These are phyloP conservation scores for Metrosideros polymorpha DNA, from an alignment of 441 rosid genomes.

Conservation along the genomic window DNA sequence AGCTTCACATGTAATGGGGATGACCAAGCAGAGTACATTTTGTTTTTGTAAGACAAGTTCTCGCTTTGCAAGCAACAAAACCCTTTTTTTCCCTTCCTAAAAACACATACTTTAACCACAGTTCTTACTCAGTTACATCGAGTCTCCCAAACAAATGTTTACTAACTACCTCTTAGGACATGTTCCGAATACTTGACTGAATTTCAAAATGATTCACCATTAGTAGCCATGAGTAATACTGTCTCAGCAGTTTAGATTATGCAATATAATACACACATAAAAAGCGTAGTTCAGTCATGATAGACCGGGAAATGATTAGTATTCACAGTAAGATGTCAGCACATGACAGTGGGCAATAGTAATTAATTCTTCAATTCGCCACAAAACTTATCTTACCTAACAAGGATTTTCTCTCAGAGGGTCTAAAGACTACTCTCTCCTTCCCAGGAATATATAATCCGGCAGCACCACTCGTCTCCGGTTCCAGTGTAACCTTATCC, in stretches of 20 bases:
- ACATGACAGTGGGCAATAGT: neutral
- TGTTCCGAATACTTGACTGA: neutral
- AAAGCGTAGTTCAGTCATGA: neutral
- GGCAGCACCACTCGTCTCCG: slow-evolving; percentile 27
- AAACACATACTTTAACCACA: neutral
- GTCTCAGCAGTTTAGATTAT: neutral
- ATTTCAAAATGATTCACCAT: neutral
- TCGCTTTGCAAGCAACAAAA: neutral
- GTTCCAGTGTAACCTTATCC: slow-evolving; percentile 24
- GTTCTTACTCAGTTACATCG: neutral
- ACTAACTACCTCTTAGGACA: neutral
- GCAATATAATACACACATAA: neutral
- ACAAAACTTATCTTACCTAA: slow-evolving; percentile 25
- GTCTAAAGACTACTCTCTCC: slow-evolving; percentile 44
- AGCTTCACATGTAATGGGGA: neutral
- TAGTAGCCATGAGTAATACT: neutral
- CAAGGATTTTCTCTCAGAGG: slow-evolving; percentile 53
- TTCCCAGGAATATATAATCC: slow-evolving; percentile 37
- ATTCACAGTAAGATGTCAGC: neutral
- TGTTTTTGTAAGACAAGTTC: neutral
- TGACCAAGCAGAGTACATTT: neutral
- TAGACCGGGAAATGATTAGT: neutral
- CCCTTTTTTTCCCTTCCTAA: neutral
- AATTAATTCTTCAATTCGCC: neutral
- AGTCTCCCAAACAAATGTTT: neutral